Evolutionary conservation across 768 basidiomycete species (phyloP), one percentile per base, ranked within the genome.

Genomic region (Leccinum subgranulosum): DNA sequence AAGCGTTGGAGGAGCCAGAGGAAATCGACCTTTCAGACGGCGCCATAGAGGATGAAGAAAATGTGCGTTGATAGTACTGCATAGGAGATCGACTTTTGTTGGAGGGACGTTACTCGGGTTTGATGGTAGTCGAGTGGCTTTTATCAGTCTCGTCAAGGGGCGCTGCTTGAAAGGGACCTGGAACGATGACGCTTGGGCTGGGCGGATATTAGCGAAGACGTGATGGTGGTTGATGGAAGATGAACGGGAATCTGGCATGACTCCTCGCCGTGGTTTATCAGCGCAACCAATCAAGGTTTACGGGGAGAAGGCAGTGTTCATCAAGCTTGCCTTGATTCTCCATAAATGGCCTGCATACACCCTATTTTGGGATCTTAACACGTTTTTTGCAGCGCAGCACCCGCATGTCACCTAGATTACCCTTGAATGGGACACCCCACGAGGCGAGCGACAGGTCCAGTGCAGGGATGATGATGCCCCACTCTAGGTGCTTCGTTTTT

Each of bases 191-290:
- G 65, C 59, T 62, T 59, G 49, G 47, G 58, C 29, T 58, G 39
- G 48, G 54, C 71, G 71, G 71, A 73, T 66, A 73, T 73, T 73
- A 73, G 69, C 71, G 71, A 74, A 55, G 62, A 59, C 65, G 65
- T 69, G 64, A 64, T 72, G 71, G 55, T 57, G 59, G 61, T 63
- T 64, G 63, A 61, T 58, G 58, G 43, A 56, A 62, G 56, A 64
- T 64, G 67, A 71, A 74, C 69, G 73, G 72, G 67, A 72, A 72
- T 66, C 73, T 65, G 63, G 63, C 63, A 65, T 63, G 65, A 69
- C 60, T 63, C 67, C 64, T 62, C 69, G 62, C 58, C 68, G 66
- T 73, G 67, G 63, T 57, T 64, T 66, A 71, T 69, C 72, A 63
- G 65, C 64, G 58, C 58, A 53, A 60, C 64, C 61, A 74, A 72